A percentile compares a stretch with the other conserved stretches of the same genome.
Conservation (phyloP, 1,284 basidiomycete species). For the Mixia osmundae region DNA sequence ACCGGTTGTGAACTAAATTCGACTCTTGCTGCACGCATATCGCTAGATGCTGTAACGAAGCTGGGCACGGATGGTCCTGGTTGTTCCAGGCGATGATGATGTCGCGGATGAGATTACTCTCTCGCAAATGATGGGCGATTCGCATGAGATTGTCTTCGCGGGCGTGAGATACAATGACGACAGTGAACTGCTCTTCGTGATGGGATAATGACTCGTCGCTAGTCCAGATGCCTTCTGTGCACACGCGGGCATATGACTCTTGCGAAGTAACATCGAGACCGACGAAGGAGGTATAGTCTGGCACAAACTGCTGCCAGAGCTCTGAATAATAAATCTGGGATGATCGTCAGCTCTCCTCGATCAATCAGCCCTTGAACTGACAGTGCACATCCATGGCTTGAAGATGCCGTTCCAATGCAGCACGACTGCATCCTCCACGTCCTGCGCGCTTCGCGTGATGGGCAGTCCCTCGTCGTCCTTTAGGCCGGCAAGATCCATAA, state of each 20-base stretch:
- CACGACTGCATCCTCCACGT: not conserved
- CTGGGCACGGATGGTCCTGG: not conserved
- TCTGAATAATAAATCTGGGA: too few relatives aligned
- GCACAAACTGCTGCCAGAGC: too few relatives aligned
- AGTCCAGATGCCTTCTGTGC: too few relatives aligned
- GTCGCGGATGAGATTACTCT: not conserved
- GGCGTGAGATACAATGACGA: not conserved
- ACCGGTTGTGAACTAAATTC: not conserved
- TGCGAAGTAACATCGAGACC: too few relatives aligned
- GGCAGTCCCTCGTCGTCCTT: not conserved
- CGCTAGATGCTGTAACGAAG: not conserved
- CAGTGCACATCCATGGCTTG: too few relatives aligned
- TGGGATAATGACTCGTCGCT: too few relatives aligned
- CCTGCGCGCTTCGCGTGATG: not conserved
- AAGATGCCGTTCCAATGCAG: not conserved
- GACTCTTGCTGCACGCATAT: not conserved
- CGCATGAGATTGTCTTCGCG: not conserved
- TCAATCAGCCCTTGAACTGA: too few relatives aligned
- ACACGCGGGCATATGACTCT: too few relatives aligned
- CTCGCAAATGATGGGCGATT: not conserved
- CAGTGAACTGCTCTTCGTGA: too few relatives aligned
- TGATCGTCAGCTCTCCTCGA: too few relatives aligned
- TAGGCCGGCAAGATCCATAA: not conserved
- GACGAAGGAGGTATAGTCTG: too few relatives aligned
- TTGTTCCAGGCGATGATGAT: not conserved